Percentiles rank a stretch among this genome's conserved stretches.
These are phyloP conservation scores for Schwanniomyces occidentalis DNA, from an alignment of 805 yeast species.

Conservation along the genomic window DNA sequence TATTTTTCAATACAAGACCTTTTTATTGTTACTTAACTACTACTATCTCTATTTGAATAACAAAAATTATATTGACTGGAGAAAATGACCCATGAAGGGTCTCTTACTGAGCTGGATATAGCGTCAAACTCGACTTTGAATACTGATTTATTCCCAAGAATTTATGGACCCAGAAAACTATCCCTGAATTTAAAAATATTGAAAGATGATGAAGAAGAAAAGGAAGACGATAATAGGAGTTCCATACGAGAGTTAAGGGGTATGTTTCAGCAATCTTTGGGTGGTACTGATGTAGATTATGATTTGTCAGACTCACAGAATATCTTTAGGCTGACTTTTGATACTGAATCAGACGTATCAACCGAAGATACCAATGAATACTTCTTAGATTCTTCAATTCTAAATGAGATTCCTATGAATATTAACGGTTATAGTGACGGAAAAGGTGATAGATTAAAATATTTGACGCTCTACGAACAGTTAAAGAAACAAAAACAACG, in stretches of 20 bases:
- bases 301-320: no score
- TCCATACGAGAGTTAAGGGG: conserved; percentile 10
- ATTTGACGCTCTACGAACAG: conserved; percentile 24
- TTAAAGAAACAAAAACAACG: conserved; percentile 10
- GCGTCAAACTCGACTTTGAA: background rate
- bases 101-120: conserved; percentile 2
- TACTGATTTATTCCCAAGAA: conserved; percentile 4
- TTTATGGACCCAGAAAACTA: background rate
- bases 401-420: conserved; percentile 21
- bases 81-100: conserved; percentile 10
- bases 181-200: background rate
- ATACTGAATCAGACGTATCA: conserved; percentile 2
- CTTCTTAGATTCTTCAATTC: conserved; percentile 28
- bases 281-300: no score
- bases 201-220: conserved; percentile 1
- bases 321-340: no score
- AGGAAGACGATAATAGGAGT: conserved; percentile 5
- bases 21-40: background rate
- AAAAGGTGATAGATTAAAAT: conserved; percentile 25
- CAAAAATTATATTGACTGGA: background rate
- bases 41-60: background rate
- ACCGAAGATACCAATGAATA: background rate
- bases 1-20: conserved; percentile 2
- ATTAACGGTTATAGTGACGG: no score
- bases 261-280: conserved; percentile 12